A percentile compares a stretch with the other conserved stretches of the same genome.
These are phyloP conservation scores for Gryganskiella cystojenkinii DNA, from an alignment of 192 early-diverging fungal species.

Conservation along the genomic window DNA sequence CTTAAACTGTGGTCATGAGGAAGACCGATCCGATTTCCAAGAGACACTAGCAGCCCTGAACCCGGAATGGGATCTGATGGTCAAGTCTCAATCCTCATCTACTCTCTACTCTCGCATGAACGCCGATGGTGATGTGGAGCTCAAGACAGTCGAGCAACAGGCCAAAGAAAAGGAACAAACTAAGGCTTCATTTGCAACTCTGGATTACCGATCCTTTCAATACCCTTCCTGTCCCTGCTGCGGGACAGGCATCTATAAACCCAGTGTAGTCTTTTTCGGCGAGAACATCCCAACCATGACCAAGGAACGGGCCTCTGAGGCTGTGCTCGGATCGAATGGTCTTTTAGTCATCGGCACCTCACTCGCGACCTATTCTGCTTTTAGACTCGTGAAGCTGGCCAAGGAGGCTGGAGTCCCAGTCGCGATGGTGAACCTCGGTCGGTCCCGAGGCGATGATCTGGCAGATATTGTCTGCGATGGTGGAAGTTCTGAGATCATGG, in stretches of 20 bases:
- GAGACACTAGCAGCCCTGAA: constrained; percentile 71
- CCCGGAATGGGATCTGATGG: constrained; percentile 67
- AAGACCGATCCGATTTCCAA: constrained; percentile 74
- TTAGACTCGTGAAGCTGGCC: constrained; percentile 76
- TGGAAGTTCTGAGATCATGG: constrained; percentile 46
- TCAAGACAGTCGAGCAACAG: constrained; percentile 23
- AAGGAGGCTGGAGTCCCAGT: constrained; percentile 69
- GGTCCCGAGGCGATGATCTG: constrained; percentile 77
- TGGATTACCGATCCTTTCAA: constrained; percentile 69
- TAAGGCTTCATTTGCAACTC: background rate
- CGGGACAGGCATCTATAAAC: constrained; percentile 71
- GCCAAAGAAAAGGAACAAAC: background rate
- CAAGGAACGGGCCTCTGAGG: constrained; percentile 63
- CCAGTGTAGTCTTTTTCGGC: constrained; percentile 90
- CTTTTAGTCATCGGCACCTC: constrained; percentile 86
- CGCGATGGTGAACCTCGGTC: constrained; percentile 78
- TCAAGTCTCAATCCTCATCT: constrained; percentile 47
- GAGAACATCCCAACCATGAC: constrained; percentile 76
- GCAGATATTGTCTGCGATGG: constrained; percentile 60
- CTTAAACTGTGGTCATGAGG: constrained; percentile 68
- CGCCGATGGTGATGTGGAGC: constrained; percentile 39
- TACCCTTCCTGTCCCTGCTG: constrained; percentile 81
- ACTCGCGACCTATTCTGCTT: constrained; percentile 86
- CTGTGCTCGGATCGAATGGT: constrained; percentile 68
- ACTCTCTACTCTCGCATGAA: constrained; percentile 66